These are phyloP conservation scores for Calonectria crousiana DNA, from an alignment of 2,329 filamentous ascomycete species.

Conservation along the genomic window DNA sequence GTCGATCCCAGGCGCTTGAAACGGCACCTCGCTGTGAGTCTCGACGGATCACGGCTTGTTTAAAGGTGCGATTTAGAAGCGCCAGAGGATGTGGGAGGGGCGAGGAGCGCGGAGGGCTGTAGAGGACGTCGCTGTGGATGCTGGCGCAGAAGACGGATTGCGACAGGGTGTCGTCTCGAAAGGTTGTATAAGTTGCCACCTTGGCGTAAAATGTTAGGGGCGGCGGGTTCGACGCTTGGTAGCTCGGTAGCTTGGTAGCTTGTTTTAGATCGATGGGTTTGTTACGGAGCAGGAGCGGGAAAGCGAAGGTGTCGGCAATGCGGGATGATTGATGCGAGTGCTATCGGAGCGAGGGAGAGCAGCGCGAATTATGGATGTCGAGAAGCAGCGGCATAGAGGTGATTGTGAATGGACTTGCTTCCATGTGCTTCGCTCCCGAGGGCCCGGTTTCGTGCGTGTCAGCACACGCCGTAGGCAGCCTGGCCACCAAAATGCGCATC, in stretches of 20 bases:
- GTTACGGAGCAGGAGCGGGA: not conserved
- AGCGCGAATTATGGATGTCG: constrained; percentile 26
- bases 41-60: constrained; percentile 88
- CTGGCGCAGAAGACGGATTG: constrained; percentile 27
- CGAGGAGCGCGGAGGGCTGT: constrained; percentile 6
- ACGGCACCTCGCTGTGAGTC: constrained; percentile 89
- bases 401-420: constrained; percentile 20
- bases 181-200: constrained; percentile 41
- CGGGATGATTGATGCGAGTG: constrained; percentile 9
- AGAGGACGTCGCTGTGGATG: constrained; percentile 1
- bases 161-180: constrained; percentile 23
- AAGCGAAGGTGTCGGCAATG: not conserved
- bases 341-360: not conserved
- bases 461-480: constrained; percentile 28
- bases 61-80: constrained; percentile 76
- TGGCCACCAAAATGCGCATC: constrained; percentile 12
- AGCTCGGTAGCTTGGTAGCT: constrained; percentile 7
- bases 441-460: constrained; percentile 38
- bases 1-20: constrained; percentile 64
- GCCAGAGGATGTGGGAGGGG: constrained; percentile 43
- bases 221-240: constrained; percentile 17
- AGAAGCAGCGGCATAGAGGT: constrained; percentile 17
- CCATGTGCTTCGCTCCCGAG: constrained; percentile 32
- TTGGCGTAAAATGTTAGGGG: constrained; percentile 26
- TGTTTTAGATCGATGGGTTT: not conserved